Evolutionary conservation across 441 rosid genomes (phyloP).

Genomic region (Eutrema salsugineum): DNA sequence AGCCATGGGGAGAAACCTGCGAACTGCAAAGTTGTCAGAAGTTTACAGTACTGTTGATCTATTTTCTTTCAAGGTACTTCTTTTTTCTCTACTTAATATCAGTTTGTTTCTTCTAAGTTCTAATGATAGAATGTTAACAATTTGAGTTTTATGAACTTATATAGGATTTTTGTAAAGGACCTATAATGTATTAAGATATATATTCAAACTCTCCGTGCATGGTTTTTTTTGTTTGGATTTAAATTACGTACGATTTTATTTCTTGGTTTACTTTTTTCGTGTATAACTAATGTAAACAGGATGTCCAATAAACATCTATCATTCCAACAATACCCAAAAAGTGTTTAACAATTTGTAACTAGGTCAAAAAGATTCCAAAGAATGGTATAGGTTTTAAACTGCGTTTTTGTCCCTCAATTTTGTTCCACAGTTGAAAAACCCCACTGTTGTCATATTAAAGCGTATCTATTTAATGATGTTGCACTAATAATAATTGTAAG

Average conservation of each 20-base stretch:
- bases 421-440: not conserved
- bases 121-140: not conserved
- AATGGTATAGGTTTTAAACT: not conserved
- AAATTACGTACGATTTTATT: not conserved
- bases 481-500: not conserved
- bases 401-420: not conserved
- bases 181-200: too few species aligned
- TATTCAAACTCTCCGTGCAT: too few species aligned
- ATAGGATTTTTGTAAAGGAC: not conserved
- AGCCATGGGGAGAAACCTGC: slow-evolving; percentile 31
- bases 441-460: too few species aligned
- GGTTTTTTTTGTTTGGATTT: too few species aligned
- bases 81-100: not conserved
- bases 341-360: not conserved
- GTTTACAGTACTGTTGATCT: not conserved
- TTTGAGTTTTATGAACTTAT: not conserved
- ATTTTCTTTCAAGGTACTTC: slow-evolving; percentile 7
- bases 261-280: not conserved
- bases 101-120: not conserved
- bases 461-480: not conserved
- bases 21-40: not conserved
- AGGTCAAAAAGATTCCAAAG: not conserved
- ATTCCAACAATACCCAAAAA: too few species aligned
- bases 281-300: not conserved
- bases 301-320: not conserved